These are phyloP conservation scores for Lentinula edodes DNA, from an alignment of 768 basidiomycete species.

Conservation along the genomic window DNA sequence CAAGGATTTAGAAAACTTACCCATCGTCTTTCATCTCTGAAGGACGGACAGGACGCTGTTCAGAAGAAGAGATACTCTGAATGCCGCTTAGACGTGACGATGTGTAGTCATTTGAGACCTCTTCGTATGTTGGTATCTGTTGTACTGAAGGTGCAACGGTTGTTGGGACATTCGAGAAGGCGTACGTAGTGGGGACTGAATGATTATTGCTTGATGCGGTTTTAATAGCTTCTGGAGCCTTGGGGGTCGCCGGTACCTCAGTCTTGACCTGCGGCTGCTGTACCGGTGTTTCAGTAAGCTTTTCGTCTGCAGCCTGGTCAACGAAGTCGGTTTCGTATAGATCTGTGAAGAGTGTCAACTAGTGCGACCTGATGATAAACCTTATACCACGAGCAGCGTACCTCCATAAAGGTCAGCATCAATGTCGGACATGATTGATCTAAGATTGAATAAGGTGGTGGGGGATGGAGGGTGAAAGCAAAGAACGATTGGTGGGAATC, in stretches of 20 bases:
- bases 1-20: constrained; percentile 34
- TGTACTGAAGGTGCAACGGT: constrained; percentile 72
- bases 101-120: constrained; percentile 26
- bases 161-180: constrained; percentile 29
- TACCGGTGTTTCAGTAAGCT: constrained; percentile 9
- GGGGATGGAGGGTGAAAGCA: not conserved
- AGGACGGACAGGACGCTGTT: constrained; percentile 68
- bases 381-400: constrained; percentile 25
- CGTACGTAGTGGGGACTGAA: constrained; percentile 7
- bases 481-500: not conserved
- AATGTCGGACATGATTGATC: constrained; percentile 64
- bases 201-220: not conserved
- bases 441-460: constrained; percentile 7
- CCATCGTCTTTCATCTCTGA: constrained; percentile 98
- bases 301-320: constrained; percentile 34
- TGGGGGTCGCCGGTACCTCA: constrained; percentile 13
- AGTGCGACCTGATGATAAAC: not conserved
- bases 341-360: constrained; percentile 32
- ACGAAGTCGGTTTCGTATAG: constrained; percentile 67
- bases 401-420: constrained; percentile 90
- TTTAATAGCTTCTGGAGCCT: constrained; percentile 19
- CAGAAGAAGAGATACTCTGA: constrained; percentile 33
- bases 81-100: constrained; percentile 15
- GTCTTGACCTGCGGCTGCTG: not conserved
- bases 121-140: constrained; percentile 74